These are phyloP conservation scores for Phytophthora ramorum DNA, from an alignment of 352 stramenopile species.

Conservation along the genomic window DNA sequence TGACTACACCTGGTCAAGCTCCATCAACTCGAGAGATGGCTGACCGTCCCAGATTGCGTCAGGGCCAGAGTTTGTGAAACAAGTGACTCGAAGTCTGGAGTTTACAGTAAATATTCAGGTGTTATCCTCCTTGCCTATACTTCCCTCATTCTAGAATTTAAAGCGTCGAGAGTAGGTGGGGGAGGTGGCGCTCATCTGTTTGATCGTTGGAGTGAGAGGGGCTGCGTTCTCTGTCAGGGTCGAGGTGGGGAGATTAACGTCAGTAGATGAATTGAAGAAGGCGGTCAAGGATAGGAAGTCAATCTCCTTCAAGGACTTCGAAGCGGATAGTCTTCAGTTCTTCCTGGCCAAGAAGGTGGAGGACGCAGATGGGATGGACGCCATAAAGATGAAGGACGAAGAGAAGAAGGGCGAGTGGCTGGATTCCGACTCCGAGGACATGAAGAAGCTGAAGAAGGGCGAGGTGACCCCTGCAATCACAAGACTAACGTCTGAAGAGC, in stretches of 20 bases:
- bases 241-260: background rate
- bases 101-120: too few species aligned
- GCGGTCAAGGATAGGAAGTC: background rate
- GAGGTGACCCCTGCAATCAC: background rate
- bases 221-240: background rate
- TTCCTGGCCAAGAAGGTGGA: background rate
- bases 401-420: background rate
- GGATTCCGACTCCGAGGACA: background rate
- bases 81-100: too few species aligned
- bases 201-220: background rate
- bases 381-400: background rate
- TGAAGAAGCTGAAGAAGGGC: background rate
- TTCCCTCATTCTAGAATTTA: too few species aligned
- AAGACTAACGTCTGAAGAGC: background rate
- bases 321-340: background rate
- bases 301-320: too few species aligned
- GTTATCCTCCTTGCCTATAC: too few species aligned
- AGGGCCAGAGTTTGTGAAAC: too few species aligned
- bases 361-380: too few species aligned
- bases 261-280: background rate
- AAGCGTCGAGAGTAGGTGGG: too few species aligned
- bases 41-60: background rate
- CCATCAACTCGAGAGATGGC: constrained; percentile 23
- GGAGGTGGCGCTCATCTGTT: background rate
- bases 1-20: constrained; percentile 32